Conservation (phyloP, 1,284 basidiomycete species). For the Trichosporon sp. region DNA sequence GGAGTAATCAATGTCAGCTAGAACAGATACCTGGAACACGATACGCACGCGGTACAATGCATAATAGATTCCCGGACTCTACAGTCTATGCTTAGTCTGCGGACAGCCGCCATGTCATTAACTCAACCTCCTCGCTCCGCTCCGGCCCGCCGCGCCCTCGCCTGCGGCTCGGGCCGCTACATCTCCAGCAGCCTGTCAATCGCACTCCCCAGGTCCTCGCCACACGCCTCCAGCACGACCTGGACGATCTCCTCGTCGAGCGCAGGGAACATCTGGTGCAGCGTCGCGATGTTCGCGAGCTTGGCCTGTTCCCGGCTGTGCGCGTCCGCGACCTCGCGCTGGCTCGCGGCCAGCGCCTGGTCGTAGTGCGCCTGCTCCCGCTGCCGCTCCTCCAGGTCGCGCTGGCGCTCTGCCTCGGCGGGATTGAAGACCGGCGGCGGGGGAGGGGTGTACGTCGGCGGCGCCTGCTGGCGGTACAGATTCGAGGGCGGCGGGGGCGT, state of each 20-base stretch:
- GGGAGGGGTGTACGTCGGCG: neutral
- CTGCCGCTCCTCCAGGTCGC: neutral
- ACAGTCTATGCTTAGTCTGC: too few relatives aligned
- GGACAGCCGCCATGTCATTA: too few relatives aligned
- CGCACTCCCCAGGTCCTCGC: slow-evolving; percentile 80
- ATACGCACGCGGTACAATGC: neutral
- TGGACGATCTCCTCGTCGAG: slow-evolving; percentile 76
- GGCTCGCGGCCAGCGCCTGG: neutral
- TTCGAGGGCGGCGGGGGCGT: neutral
- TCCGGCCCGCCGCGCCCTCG: neutral
- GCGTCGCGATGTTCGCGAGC: slow-evolving; percentile 56
- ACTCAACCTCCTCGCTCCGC: neutral
- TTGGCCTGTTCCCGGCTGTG: slow-evolving; percentile 31
- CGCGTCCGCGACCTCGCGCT: slow-evolving; percentile 15
- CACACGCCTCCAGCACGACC: slow-evolving; percentile 78
- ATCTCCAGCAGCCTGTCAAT: slow-evolving; percentile 58
- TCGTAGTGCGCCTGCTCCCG: neutral
- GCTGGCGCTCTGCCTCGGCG: neutral
- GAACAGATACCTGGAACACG: neutral
- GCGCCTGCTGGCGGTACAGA: neutral
- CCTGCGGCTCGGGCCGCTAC: slow-evolving; percentile 3
- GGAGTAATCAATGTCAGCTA: neutral
- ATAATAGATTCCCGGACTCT: neutral
- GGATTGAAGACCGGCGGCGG: neutral
- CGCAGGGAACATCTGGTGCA: slow-evolving; percentile 78